Evolutionary conservation across 2,329 filamentous ascomycete species (phyloP).

Genomic region (Arthrobotrys conoides): DNA sequence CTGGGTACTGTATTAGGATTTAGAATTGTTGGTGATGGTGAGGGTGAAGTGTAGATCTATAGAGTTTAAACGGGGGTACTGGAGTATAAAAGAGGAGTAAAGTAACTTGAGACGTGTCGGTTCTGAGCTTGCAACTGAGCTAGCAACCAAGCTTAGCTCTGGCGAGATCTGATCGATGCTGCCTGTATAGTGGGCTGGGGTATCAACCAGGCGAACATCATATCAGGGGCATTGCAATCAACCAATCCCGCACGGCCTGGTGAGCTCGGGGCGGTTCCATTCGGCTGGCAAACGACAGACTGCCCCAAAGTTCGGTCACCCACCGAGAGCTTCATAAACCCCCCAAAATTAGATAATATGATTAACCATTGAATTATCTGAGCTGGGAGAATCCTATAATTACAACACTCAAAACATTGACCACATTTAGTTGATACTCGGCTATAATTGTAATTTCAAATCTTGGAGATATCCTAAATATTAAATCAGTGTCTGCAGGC

Average conservation of each 20-base stretch:
- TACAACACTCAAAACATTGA: no score
- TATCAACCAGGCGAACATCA: neutral
- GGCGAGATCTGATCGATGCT: conserved; percentile 25
- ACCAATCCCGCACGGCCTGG: conserved; percentile 9
- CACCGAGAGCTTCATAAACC: neutral
- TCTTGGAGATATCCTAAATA: no score
- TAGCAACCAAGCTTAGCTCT: conserved; percentile 17
- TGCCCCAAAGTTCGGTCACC: conserved; percentile 11
- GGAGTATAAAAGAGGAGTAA: conserved; percentile 33
- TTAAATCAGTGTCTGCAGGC: no score
- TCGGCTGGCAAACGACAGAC: conserved; percentile 28
- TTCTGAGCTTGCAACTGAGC: conserved; percentile 10
- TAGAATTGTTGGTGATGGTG: neutral
- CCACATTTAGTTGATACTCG: no score
- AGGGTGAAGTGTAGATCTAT: neutral
- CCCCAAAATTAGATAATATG: no score
- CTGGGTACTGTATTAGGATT: neutral
- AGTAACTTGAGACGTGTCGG: conserved; percentile 43
- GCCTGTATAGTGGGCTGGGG: neutral
- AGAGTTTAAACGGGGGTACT: neutral
- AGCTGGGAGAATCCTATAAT: neutral
- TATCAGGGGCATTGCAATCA: neutral
- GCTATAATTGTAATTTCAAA: no score
- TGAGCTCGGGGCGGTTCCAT: conserved; percentile 51
- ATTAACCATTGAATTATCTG: neutral